Evolutionary conservation across 1,139 yeast genomes (phyloP).

Genomic region (Hansenula sp.): DNA sequence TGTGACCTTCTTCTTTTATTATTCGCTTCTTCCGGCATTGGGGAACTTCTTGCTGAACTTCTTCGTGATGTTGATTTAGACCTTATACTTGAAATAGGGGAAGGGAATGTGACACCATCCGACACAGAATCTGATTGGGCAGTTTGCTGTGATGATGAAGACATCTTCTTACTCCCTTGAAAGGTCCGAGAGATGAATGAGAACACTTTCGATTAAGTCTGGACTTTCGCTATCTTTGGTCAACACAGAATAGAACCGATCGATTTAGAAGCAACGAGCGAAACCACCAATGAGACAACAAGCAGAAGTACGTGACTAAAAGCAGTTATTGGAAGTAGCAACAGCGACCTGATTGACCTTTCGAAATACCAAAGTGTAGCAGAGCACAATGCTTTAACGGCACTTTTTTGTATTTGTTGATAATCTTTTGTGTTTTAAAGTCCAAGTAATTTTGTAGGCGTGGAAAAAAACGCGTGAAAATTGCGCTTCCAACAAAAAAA

Average conservation of each 20-base stretch:
- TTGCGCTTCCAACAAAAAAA: neutral
- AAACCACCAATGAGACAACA: neutral
- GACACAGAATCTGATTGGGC: neutral
- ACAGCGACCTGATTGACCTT: neutral
- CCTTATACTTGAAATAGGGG: conserved; percentile 9
- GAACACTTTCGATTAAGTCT: neutral
- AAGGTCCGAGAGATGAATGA: neutral
- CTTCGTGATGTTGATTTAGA: conserved; percentile 5
- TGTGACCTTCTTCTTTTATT: conserved; percentile 8
- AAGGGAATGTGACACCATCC: conserved; percentile 9
- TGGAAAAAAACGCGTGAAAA: neutral
- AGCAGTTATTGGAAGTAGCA: neutral
- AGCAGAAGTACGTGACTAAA: no score
- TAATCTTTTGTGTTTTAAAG: neutral
- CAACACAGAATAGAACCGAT: neutral
- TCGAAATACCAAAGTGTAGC: neutral
- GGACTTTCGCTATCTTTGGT: neutral
- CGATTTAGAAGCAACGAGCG: neutral
- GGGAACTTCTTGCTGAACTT: conserved; percentile 10
- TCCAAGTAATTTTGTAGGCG: neutral
- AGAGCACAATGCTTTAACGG: no score
- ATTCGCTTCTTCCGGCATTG: conserved; percentile 1
- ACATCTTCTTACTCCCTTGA: conserved; percentile 1
- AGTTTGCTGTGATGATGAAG: conserved; percentile 2
- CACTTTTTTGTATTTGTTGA: no score